Evolutionary conservation across 225 moss, liverwort and hornwort genomes (phyloP), one percentile per base, ranked within the genome.

Genomic region (Rhytidiadelphus loreus): DNA sequence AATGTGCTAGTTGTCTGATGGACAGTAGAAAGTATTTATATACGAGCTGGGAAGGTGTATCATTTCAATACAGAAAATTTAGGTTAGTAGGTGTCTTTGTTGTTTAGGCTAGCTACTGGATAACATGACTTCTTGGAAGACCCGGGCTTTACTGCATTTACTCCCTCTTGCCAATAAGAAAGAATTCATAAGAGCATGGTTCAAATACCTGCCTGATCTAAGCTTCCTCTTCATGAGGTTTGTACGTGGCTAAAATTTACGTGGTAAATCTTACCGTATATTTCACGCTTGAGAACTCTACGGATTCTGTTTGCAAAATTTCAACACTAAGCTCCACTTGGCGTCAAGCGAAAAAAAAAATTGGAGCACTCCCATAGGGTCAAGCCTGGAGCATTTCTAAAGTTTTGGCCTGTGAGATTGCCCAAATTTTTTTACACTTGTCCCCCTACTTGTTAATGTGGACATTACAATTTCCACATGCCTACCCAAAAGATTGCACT

Each of bases 1-100:
- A 95, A 94, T 81, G 97, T 99, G 53, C 88, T 99, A 82, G 95
- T 94, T 92, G 93, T 95, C 82, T 98, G 89, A 95, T 87, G 53
- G 58, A 85, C 60, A 55, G 72, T 83, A 65, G 77, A 53, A 52
- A 82, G 59, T 78, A 72, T 39, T 57, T 43, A 77, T 81, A 85
- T 53, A 25, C 78, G 64, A 77, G 85, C 73, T 76, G 70, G 81
- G 85, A 60, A 81, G 60, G 69, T 50, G 83, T 44, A 71, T 85
- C 77, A 84, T 89, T 82, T 81, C 41, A 72, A 72, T 65, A 77
- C 77, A 85, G 85, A 20, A 57, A 77, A 85, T 60, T 82, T 82
- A 77, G 87, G 76, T 82, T 77, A 89, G 84, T 41, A 81, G 70
- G 58, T 84, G 86, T 80, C 74, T 20, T 68, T 50, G 64, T 86